Evolutionary conservation across 352 stramenopile genomes (phyloP).

Genomic region (Thalassiosira pacifica): DNA sequence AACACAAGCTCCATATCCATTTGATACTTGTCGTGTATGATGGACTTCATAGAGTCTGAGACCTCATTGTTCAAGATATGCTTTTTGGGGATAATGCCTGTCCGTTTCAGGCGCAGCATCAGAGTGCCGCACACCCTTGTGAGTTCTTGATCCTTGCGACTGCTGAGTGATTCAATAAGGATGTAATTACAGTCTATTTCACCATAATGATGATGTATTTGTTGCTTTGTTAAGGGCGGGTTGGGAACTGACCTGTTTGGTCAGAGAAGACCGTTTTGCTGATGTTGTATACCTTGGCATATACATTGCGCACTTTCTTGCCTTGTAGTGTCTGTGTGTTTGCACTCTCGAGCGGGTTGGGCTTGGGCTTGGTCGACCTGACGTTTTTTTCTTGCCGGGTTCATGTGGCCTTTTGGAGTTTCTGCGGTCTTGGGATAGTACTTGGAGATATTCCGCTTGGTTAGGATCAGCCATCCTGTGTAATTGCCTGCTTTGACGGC

Average conservation of each 20-base stretch:
- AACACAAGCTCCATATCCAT: constrained; percentile 23
- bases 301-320: constrained; percentile 30
- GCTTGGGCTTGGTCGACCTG: constrained; percentile 32
- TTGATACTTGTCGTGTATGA: constrained; percentile 36
- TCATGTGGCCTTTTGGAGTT: constrained; percentile 51
- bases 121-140: constrained; percentile 31
- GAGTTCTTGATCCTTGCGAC: constrained; percentile 28
- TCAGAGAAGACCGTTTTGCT: constrained; percentile 53
- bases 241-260: constrained; percentile 67
- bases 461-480: constrained; percentile 40
- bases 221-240: constrained; percentile 43
- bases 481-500: constrained; percentile 21
- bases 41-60: neutral
- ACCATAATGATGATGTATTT: constrained; percentile 71
- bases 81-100: neutral
- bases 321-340: too few relatives aligned
- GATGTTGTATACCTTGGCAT: constrained; percentile 13
- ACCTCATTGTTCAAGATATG: constrained; percentile 19
- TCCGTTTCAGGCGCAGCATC: constrained; percentile 7
- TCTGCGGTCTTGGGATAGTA: constrained; percentile 38
- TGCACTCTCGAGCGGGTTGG: too few relatives aligned
- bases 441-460: constrained; percentile 16
- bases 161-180: constrained; percentile 50
- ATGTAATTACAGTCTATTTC: constrained; percentile 71
- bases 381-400: constrained; percentile 11